phyloP scores from a whole-genome alignment of 768 basidiomycete genomes.

The Boletus reticuloceps region DNA sequence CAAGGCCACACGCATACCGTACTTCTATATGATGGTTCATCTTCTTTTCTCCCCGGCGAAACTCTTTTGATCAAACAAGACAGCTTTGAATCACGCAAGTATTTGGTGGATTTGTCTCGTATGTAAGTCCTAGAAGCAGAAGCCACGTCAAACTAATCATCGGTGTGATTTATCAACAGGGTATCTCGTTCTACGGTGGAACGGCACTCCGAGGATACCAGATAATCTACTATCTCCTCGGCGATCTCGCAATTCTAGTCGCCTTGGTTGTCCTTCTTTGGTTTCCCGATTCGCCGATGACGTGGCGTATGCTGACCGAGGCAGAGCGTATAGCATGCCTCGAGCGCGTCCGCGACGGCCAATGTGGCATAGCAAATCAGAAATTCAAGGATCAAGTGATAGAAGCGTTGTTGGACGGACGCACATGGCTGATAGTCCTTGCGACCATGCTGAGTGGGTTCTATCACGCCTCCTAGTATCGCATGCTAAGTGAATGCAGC shows the following conservation, averaged over 20 bases:
- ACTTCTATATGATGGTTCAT: constrained; percentile 38
- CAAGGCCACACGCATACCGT: constrained; percentile 2
- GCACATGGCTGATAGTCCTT: constrained; percentile 24
- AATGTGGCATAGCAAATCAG: constrained; percentile 4
- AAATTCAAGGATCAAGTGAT: background rate
- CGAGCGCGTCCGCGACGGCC: constrained; percentile 40
- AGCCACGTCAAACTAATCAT: background rate
- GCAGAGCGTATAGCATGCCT: constrained; percentile 7
- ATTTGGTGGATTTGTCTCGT: too few relatives aligned
- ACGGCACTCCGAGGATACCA: background rate
- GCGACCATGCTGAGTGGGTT: constrained; percentile 9
- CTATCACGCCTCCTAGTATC: background rate
- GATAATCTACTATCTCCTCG: constrained; percentile 1
- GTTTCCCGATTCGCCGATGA: constrained; percentile 41
- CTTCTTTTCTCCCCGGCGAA: background rate
- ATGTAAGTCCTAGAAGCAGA: background rate
- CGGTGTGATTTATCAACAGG: too few relatives aligned
- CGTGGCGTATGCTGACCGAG: constrained; percentile 34
- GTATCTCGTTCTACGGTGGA: too few relatives aligned
- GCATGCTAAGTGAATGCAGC: constrained; percentile 12
- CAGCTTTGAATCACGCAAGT: too few relatives aligned
- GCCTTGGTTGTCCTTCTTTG: constrained; percentile 32
- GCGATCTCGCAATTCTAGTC: constrained; percentile 38
- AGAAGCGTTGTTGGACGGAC: constrained; percentile 19
- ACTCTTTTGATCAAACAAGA: too few relatives aligned